phyloP scores from a whole-genome alignment of 1,284 basidiomycete genomes.

The Puccinia novopanici region DNA sequence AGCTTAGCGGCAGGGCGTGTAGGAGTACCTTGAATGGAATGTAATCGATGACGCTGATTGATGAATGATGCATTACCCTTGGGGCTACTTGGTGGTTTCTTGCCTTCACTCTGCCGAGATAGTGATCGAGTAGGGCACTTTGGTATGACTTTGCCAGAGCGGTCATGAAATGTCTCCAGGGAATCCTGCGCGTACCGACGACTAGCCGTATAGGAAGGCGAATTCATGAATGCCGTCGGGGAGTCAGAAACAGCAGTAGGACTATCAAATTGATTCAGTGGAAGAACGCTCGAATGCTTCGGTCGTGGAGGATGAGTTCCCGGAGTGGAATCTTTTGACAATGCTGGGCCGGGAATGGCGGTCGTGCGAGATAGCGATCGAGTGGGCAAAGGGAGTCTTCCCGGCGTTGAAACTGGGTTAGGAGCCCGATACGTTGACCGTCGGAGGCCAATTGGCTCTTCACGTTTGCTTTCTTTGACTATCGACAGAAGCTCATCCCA shows the following conservation, averaged over 20 bases:
- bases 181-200: background rate
- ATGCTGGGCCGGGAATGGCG: background rate
- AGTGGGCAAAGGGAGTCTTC: constrained; percentile 14
- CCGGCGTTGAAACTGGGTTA: background rate
- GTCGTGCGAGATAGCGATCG: constrained; percentile 7
- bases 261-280: constrained; percentile 18
- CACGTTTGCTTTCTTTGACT: constrained; percentile 18
- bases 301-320: background rate
- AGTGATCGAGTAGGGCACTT: constrained; percentile 12
- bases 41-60: constrained; percentile 10
- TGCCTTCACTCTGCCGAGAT: constrained; percentile 23
- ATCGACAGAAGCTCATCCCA: constrained; percentile 40
- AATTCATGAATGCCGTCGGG: background rate
- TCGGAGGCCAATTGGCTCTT: background rate
- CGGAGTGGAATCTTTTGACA: background rate
- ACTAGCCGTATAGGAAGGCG: constrained; percentile 1
- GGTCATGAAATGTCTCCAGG: constrained; percentile 5
- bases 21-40: constrained; percentile 35
- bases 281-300: background rate
- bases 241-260: constrained; percentile 6
- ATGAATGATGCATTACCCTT: background rate
- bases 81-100: background rate
- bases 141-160: background rate
- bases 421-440: background rate
- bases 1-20: constrained; percentile 22